Percentiles rank a stretch among this genome's conserved stretches.
Evolutionary conservation across 495 filamentous ascomycete genomes (phyloP).

Genomic region (Halenospora varia): DNA sequence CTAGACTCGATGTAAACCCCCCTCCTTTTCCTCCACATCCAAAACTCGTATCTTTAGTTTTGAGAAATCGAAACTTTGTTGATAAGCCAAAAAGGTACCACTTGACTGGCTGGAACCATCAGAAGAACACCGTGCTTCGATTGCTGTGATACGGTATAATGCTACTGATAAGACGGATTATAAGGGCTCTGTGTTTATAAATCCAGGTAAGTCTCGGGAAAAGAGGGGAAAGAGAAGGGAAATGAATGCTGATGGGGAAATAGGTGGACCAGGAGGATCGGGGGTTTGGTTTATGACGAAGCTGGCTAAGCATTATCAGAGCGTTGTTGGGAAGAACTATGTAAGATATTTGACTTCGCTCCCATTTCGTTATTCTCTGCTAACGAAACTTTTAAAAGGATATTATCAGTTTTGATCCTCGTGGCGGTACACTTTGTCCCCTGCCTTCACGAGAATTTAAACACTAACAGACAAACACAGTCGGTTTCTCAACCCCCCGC

Average conservation of each 20-base stretch:
- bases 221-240: neutral
- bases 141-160: slow-evolving; percentile 43
- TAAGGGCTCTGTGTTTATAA: slow-evolving; percentile 47
- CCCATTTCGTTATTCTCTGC: neutral
- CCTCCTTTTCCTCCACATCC: slow-evolving; percentile 10
- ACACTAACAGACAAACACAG: slow-evolving; percentile 8
- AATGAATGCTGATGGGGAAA: no score
- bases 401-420: slow-evolving; percentile 48
- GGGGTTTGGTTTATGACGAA: slow-evolving; percentile 37
- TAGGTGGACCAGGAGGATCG: slow-evolving; percentile 44
- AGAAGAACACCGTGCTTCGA: slow-evolving; percentile 29
- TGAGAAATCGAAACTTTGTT: no score
- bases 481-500: slow-evolving; percentile 37
- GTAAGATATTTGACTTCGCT: slow-evolving; percentile 1
- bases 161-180: slow-evolving; percentile 34
- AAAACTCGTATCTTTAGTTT: no score
- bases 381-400: slow-evolving; percentile 26
- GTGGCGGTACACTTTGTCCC: slow-evolving; percentile 27
- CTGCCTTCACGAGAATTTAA: no score
- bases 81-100: slow-evolving; percentile 25
- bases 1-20: slow-evolving; percentile 33
- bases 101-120: slow-evolving; percentile 45
- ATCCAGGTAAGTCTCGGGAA: slow-evolving; percentile 32
- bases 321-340: slow-evolving; percentile 40
- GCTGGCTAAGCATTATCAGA: slow-evolving; percentile 36